Evolutionary conservation across 306 rosid species (phyloP).

Genomic region (Dryas drummondii): DNA sequence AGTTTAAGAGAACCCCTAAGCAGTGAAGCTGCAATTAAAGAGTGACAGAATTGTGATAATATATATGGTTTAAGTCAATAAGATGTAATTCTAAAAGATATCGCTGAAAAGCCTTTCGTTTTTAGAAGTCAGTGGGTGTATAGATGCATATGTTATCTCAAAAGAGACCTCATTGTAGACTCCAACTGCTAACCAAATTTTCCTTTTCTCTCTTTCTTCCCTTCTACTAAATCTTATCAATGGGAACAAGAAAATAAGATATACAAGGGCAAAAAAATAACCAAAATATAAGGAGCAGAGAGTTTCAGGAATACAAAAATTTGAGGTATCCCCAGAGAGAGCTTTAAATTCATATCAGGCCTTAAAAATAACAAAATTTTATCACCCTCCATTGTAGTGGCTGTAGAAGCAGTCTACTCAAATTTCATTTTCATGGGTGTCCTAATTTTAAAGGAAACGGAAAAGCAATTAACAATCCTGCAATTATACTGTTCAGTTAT

Average conservation of each 20-base stretch:
- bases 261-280: neutral
- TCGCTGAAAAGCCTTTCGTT: no score
- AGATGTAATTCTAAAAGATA: neutral
- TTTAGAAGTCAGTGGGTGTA: neutral
- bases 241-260: neutral
- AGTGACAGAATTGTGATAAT: neutral
- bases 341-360: no score
- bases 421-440: no score
- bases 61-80: neutral
- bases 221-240: neutral
- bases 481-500: no score
- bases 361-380: no score
- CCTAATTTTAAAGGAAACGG: no score
- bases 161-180: neutral
- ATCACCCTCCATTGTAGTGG: no score
- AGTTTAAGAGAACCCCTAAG: constrained; percentile 69
- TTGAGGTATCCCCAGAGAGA: no score
- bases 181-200: neutral
- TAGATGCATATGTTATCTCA: neutral
- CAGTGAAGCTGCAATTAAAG: constrained; percentile 71
- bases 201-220: neutral
- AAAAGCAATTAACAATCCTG: no score
- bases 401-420: no score
- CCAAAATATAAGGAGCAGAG: neutral
- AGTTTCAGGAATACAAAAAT: neutral